Conservation (phyloP, 768 basidiomycete species). For the Mrakia blollopis region DNA sequence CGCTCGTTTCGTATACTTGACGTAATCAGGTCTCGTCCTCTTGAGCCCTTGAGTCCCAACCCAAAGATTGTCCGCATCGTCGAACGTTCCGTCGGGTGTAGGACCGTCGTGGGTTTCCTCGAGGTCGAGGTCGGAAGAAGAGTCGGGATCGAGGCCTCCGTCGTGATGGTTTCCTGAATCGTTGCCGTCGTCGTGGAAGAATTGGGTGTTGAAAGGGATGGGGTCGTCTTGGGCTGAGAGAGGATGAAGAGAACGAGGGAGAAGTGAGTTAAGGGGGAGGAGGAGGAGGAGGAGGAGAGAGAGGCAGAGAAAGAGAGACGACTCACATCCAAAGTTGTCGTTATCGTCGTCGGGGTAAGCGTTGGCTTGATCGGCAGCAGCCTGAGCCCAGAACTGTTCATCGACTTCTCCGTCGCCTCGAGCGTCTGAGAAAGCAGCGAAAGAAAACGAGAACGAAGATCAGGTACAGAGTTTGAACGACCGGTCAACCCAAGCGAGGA, state of each 20-base stretch:
- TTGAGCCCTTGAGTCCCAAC: conserved; percentile 70
- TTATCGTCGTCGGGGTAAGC: conserved; percentile 53
- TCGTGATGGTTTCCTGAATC: conserved; percentile 51
- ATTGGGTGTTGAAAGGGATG: conserved; percentile 88
- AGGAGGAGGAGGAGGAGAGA: not conserved
- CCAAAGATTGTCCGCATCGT: conserved; percentile 50
- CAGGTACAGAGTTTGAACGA: not conserved
- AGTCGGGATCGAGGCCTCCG: conserved; percentile 51
- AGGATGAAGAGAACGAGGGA: not conserved
- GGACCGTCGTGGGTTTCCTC: conserved; percentile 49
- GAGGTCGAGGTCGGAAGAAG: conserved; percentile 54
- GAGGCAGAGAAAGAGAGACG: not conserved
- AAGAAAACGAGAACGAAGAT: not conserved
- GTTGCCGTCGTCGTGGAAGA: conserved; percentile 83
- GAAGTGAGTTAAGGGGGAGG: too few relatives aligned
- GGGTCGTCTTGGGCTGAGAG: conserved; percentile 37
- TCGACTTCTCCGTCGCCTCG: conserved; percentile 79
- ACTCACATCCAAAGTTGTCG: conserved; percentile 55
- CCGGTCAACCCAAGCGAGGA: not conserved
- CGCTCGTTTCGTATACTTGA: conserved; percentile 90
- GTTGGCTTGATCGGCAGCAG: conserved; percentile 70
- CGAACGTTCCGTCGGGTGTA: not conserved
- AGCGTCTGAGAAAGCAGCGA: conserved; percentile 43
- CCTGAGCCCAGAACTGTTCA: conserved; percentile 95
- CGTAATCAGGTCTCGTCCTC: conserved; percentile 75